Base-by-base conservation (phyloP, 2,329 filamentous ascomycete genomes). In the Alternaria gaisen region DNA sequence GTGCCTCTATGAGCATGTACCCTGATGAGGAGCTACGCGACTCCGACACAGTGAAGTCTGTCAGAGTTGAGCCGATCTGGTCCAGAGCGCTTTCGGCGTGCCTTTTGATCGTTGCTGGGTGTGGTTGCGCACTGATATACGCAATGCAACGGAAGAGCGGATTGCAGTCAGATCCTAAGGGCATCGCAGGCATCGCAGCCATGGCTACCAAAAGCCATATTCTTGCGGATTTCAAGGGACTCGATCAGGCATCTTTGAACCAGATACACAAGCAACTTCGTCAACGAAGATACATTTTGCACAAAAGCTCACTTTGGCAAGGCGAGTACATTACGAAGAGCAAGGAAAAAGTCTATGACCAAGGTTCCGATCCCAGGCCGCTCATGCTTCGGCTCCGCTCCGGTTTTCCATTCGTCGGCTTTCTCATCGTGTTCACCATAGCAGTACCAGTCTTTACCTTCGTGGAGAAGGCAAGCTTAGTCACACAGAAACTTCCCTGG, bases 171-270 rank as follows among this genome's bases (percentile, higher is more conserved):
- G 88, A 92, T 71, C 90, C 91, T 7, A 88, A 87, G 66, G 90
- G 90, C 6, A 91, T 93, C 53, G 89, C 90, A 2, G 90, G 90
- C 2, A 83, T 92, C 38, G 90, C 90, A 6, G 87, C 90, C 57
- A 92, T 93, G 90, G 90, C 90, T 10, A 90, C 91, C 3, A 86
- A 87, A 62, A 88, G 86, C 64, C 90, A 92, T 66, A 91, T 92
- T 72, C 80, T 92, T 64, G 88, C 88, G 77, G 90, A 93, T 72
- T 92, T 93, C 72, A 88, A 87, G 64, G 88, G 88, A 58, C 86
- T 91, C 79, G 90, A 93, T 72, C 86, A 87, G 1, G 89, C 87
- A 8, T 87, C 84, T 5, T 87, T 89, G 55, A 81, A 87, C 50
- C 85, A 88, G 53, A 92, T 93, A 42, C 90, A 92, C 73, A 82